These are phyloP conservation scores for Melanomma pulvis-pyrius DNA, from an alignment of 495 filamentous ascomycete genomes.

Conservation along the genomic window DNA sequence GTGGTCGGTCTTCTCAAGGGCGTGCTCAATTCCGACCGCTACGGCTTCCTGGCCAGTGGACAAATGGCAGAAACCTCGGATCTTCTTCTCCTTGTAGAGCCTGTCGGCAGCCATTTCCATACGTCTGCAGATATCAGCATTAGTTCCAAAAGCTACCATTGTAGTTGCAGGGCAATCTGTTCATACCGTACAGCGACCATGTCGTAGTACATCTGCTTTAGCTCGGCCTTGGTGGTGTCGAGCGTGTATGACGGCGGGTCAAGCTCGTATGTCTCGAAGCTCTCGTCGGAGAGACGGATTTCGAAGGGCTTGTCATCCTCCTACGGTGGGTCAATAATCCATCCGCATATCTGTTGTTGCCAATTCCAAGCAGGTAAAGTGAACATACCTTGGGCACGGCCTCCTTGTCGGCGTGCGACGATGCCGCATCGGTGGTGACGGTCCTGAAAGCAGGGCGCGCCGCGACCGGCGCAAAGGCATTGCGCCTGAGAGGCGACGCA, in stretches of 20 bases:
- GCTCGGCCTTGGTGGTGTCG: constrained; percentile 90
- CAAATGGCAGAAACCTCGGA: constrained; percentile 98
- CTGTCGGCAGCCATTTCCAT: constrained; percentile 99
- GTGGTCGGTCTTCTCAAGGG: constrained; percentile 85
- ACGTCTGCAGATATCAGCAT: constrained; percentile 60
- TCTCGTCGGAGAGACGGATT: constrained; percentile 90
- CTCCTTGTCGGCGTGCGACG: constrained; percentile 82
- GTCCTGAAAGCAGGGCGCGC: constrained; percentile 59
- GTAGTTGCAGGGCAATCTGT: neutral
- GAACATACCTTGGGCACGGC: constrained; percentile 67
- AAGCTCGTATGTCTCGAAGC: constrained; percentile 99
- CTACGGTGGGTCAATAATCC: constrained; percentile 50
- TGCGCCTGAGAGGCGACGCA: constrained; percentile 57
- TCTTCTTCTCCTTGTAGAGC: constrained; percentile 99
- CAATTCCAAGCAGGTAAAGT: constrained; percentile 1
- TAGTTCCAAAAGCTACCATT: constrained; percentile 1
- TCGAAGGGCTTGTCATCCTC: constrained; percentile 94
- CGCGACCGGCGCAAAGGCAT: constrained; percentile 58
- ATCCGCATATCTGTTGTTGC: neutral
- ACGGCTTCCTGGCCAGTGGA: constrained; percentile 98
- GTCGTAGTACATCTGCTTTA: constrained; percentile 98
- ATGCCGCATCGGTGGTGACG: constrained; percentile 94
- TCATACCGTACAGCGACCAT: constrained; percentile 90
- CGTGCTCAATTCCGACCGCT: constrained; percentile 94
- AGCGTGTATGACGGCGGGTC: constrained; percentile 92